Conservation (phyloP, 495 filamentous ascomycete species). For the Tuber microsphaerosporum region DNA sequence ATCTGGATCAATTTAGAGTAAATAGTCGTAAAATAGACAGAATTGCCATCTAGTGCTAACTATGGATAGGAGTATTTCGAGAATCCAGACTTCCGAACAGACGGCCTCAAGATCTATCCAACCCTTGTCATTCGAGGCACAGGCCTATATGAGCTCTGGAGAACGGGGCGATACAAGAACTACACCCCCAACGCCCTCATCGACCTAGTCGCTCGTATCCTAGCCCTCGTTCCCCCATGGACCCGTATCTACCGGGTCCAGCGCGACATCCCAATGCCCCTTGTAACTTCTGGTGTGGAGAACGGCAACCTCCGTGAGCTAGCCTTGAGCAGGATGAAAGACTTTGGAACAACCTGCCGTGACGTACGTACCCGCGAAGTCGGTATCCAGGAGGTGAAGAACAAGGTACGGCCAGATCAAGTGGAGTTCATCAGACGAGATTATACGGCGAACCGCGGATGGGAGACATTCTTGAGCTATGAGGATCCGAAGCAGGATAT, state of each 20-base stretch:
- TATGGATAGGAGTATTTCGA: conserved; percentile 72
- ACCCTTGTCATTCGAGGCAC: conserved; percentile 96
- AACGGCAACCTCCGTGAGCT: conserved; percentile 95
- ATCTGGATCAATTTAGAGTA: conserved; percentile 80
- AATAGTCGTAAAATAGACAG: background rate
- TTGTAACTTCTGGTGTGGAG: conserved; percentile 93
- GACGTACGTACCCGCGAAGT: conserved; percentile 98
- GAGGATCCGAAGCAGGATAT: conserved; percentile 99
- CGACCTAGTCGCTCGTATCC: conserved; percentile 87
- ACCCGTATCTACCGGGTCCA: conserved; percentile 98
- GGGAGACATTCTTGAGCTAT: conserved; percentile 97
- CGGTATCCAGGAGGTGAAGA: conserved; percentile 95
- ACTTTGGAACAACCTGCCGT: conserved; percentile 93
- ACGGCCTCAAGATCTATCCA: conserved; percentile 96
- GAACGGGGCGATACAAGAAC: conserved; percentile 93
- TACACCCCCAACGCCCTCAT: conserved; percentile 96
- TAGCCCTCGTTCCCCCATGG: conserved; percentile 93
- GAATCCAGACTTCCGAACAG: conserved; percentile 93
- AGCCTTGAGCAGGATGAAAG: conserved; percentile 90
- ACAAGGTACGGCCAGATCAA: conserved; percentile 93
- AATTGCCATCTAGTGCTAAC: background rate
- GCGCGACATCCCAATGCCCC: conserved; percentile 96
- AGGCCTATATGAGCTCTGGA: conserved; percentile 93
- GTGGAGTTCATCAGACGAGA: conserved; percentile 94
- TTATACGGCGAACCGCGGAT: conserved; percentile 89